Evolutionary conservation across 2,329 filamentous ascomycete species (phyloP).

Genomic region (Penicillium sp.): DNA sequence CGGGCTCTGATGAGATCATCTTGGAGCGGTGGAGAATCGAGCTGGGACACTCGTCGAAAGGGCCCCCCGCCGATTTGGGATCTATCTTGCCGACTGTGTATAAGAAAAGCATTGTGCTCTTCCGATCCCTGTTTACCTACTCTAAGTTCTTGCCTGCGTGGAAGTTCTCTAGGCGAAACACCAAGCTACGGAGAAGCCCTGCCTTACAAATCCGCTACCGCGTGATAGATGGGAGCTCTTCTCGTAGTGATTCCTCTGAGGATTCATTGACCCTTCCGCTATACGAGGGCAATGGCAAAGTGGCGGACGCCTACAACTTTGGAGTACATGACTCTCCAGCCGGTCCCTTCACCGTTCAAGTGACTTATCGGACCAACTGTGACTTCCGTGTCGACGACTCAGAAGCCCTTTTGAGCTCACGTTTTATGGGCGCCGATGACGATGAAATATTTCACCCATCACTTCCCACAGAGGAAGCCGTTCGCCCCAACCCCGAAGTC

Average conservation of each 20-base stretch:
- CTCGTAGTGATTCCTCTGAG: constrained; percentile 46
- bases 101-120: constrained; percentile 94
- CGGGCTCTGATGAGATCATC: constrained; percentile 62
- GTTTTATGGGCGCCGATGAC: constrained; percentile 87
- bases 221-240: constrained; percentile 57
- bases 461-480: constrained; percentile 51
- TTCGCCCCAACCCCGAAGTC: constrained; percentile 46
- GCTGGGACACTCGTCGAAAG: constrained; percentile 57
- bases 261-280: constrained; percentile 69
- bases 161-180: constrained; percentile 71
- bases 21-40: constrained; percentile 89
- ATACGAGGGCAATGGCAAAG: constrained; percentile 56
- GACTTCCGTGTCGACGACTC: constrained; percentile 88
- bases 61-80: constrained; percentile 52
- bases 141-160: constrained; percentile 77
- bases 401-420: constrained; percentile 82
- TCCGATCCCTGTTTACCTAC: constrained; percentile 78
- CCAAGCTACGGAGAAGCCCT: constrained; percentile 60
- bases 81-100: constrained; percentile 77
- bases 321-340: constrained; percentile 80
- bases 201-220: constrained; percentile 72
- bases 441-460: constrained; percentile 82
- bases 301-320: constrained; percentile 72
- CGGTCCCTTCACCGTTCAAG: constrained; percentile 72
- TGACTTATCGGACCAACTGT: constrained; percentile 81